Conservation (phyloP, 2,329 filamentous ascomycete species). For the Septoria petroselini region DNA sequence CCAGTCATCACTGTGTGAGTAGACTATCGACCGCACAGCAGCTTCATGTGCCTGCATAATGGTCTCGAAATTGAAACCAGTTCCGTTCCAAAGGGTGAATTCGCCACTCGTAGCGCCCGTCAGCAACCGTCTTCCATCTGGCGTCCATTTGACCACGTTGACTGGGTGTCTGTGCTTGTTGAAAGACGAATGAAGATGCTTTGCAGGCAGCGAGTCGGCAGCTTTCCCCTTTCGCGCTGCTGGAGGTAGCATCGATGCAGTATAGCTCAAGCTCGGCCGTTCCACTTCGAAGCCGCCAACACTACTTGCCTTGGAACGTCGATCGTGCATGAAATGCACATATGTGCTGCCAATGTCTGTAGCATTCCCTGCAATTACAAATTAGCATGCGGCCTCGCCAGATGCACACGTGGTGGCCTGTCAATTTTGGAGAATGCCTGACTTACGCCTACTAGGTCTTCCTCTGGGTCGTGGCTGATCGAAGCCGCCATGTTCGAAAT, state of each 20-base stretch:
- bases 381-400: slow-evolving; percentile 10
- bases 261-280: slow-evolving; percentile 82
- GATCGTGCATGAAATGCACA: slow-evolving; percentile 79
- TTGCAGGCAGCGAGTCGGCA: slow-evolving; percentile 86
- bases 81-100: slow-evolving; percentile 98
- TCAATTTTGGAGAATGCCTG: too few species aligned
- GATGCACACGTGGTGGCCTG: neutral
- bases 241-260: slow-evolving; percentile 88
- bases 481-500: slow-evolving; percentile 31
- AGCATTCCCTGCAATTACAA: slow-evolving; percentile 30
- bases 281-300: slow-evolving; percentile 72
- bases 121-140: slow-evolving; percentile 84
- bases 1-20: slow-evolving; percentile 97
- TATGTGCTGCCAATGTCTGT: slow-evolving; percentile 39
- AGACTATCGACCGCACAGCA: slow-evolving; percentile 76
- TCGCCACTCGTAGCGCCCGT: slow-evolving; percentile 95
- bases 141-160: slow-evolving; percentile 96
- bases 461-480: slow-evolving; percentile 27
- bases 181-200: slow-evolving; percentile 93
- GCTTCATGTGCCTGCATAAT: slow-evolving; percentile 97
- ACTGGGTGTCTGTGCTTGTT: slow-evolving; percentile 98
- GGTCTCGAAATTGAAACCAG: slow-evolving; percentile 98
- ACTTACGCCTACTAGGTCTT: slow-evolving; percentile 30
- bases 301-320: slow-evolving; percentile 71
- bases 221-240: slow-evolving; percentile 69